A percentile compares a stretch with the other conserved stretches of the same genome.
Evolutionary conservation across 441 rosid species (phyloP).

Genomic region (Daphne laureola): DNA sequence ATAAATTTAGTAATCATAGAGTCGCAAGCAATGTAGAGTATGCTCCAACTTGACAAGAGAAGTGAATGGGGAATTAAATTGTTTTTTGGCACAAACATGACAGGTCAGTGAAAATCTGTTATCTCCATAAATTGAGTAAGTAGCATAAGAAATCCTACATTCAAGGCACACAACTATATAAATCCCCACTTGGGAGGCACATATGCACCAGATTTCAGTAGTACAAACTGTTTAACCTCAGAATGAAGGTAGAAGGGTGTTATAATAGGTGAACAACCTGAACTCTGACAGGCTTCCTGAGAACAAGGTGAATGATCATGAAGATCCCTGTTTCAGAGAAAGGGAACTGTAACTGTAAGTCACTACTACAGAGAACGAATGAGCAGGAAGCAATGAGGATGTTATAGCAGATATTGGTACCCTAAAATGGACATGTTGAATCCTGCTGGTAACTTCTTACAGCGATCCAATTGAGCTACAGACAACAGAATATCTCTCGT

Average conservation of each 20-base stretch:
- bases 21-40: no score
- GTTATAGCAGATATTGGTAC: constrained; percentile 12
- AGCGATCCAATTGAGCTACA: constrained; percentile 20
- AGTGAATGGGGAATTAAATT: no score
- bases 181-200: no score
- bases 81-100: no score
- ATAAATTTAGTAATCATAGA: no score
- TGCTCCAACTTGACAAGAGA: no score
- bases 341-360: background rate
- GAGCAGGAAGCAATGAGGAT: background rate
- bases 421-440: constrained; percentile 22
- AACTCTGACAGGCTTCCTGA: constrained; percentile 7
- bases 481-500: constrained; percentile 22
- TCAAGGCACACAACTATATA: no score
- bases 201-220: no score
- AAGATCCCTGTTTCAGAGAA: constrained; percentile 21
- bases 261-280: constrained; percentile 17
- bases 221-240: background rate
- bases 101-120: no score
- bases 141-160: no score
- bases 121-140: no score
- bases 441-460: constrained; percentile 23
- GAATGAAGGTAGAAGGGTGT: background rate
- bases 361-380: constrained; percentile 1
- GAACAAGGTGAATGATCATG: constrained; percentile 14